These are phyloP conservation scores for Mortierella sp. DNA, from an alignment of 371 early-diverging fungal species.

Conservation along the genomic window DNA sequence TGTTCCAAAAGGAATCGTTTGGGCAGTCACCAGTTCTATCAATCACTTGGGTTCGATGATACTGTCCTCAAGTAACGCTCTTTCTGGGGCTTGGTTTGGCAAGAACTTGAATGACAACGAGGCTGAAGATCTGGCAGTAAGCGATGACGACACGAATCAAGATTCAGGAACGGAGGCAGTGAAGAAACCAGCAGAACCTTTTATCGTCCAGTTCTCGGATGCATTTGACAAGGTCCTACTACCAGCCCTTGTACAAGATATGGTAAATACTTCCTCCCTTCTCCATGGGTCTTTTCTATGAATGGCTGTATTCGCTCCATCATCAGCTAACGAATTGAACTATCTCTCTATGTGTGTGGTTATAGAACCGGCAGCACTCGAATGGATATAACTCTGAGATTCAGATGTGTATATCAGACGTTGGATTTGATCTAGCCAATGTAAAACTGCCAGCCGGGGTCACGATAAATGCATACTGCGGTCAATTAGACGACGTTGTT, in stretches of 20 bases:
- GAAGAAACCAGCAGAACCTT: constrained; percentile 26
- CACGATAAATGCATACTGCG: constrained; percentile 42
- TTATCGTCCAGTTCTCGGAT: constrained; percentile 38
- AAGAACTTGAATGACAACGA: constrained; percentile 7
- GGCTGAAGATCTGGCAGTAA: neutral
- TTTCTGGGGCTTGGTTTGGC: constrained; percentile 30
- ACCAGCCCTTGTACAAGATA: constrained; percentile 47
- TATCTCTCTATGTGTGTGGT: neutral
- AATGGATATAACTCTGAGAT: constrained; percentile 51
- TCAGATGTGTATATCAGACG: constrained; percentile 49
- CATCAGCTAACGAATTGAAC: neutral
- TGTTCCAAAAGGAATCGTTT: constrained; percentile 41
- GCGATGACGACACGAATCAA: neutral
- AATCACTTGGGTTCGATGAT: constrained; percentile 51
- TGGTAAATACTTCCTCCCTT: constrained; percentile 30
- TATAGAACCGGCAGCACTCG: constrained; percentile 49
- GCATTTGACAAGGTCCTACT: constrained; percentile 43
- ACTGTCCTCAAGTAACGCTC: constrained; percentile 37
- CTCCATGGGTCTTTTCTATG: neutral
- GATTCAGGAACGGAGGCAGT: neutral
- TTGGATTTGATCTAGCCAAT: constrained; percentile 30
- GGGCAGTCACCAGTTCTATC: constrained; percentile 49
- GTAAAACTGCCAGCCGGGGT: constrained; percentile 24
- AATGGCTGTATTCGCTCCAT: neutral
- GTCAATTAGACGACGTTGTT: constrained; percentile 34